Percentiles rank a stretch among this genome's conserved stretches.
Conservation (phyloP, 768 basidiomycete genomes). For the Mycena epipterygia region DNA sequence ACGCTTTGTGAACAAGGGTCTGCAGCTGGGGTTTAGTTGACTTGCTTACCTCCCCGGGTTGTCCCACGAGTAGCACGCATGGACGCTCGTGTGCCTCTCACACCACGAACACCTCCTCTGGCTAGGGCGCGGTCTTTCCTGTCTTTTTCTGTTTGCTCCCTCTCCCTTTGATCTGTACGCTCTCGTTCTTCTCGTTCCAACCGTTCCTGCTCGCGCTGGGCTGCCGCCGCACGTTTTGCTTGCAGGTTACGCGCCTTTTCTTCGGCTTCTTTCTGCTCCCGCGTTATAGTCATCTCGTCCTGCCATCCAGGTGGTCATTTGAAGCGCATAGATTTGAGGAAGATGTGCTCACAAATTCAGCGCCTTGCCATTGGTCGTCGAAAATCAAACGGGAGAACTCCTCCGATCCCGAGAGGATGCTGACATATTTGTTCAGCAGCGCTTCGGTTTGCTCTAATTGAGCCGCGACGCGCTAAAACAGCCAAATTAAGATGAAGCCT, state of each 20-base stretch:
- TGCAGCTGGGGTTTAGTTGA: neutral
- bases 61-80: constrained; percentile 61
- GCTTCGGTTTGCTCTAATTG: constrained; percentile 82
- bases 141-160: constrained; percentile 60
- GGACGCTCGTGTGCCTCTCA: constrained; percentile 79
- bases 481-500: neutral
- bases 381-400: constrained; percentile 76
- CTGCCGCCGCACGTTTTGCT: constrained; percentile 58
- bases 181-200: constrained; percentile 65
- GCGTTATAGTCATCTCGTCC: constrained; percentile 72
- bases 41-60: constrained; percentile 52
- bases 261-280: constrained; percentile 60
- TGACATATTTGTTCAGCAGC: constrained; percentile 81
- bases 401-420: constrained; percentile 78
- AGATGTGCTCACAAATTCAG: constrained; percentile 68
- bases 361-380: constrained; percentile 84
- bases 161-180: constrained; percentile 56
- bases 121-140: constrained; percentile 53
- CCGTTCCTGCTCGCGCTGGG: constrained; percentile 60
- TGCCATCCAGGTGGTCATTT: constrained; percentile 41
- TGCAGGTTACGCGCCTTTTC: constrained; percentile 58
- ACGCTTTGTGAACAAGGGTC: neutral
- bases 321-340: neutral
- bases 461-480: constrained; percentile 68
- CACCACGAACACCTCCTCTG: constrained; percentile 76